Conservation (phyloP, 352 stramenopile genomes). For the Pythium phragmiticola region DNA sequence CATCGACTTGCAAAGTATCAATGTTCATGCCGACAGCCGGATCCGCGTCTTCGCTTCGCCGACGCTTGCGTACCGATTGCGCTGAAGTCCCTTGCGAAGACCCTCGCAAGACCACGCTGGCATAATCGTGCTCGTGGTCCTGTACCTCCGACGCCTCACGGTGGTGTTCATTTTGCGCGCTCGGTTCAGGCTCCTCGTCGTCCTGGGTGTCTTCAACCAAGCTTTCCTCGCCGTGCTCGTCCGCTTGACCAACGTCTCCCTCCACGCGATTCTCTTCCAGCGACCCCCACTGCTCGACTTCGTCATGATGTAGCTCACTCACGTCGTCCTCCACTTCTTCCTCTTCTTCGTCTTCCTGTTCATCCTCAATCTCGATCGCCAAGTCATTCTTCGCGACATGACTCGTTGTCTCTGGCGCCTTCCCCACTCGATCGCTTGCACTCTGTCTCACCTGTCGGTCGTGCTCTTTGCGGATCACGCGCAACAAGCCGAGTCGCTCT, state of each 20-base stretch:
- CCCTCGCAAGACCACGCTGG: neutral
- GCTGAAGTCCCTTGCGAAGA: neutral
- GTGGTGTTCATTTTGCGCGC: neutral
- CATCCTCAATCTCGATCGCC: constrained; percentile 22
- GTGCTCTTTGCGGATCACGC: constrained; percentile 19
- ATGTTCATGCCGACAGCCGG: constrained; percentile 12
- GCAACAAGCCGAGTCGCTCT: constrained; percentile 17
- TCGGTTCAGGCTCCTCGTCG: constrained; percentile 12
- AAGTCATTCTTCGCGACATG: constrained; percentile 2
- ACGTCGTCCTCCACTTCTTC: neutral
- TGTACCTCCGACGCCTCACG: neutral
- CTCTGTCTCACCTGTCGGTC: neutral
- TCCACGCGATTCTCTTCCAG: constrained; percentile 13
- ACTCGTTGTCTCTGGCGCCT: neutral
- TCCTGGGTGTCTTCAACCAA: constrained; percentile 10
- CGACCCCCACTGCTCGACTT: constrained; percentile 8
- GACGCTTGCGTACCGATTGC: neutral
- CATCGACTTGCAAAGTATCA: constrained; percentile 2
- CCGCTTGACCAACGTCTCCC: neutral
- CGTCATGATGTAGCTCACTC: neutral
- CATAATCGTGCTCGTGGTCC: neutral
- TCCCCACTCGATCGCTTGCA: neutral
- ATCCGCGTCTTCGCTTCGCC: constrained; percentile 13
- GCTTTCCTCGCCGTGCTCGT: constrained; percentile 14
- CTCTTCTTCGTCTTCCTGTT: constrained; percentile 3